Base-by-base conservation (phyloP, 306 rosid species). In the Rubus parviflorus region DNA sequence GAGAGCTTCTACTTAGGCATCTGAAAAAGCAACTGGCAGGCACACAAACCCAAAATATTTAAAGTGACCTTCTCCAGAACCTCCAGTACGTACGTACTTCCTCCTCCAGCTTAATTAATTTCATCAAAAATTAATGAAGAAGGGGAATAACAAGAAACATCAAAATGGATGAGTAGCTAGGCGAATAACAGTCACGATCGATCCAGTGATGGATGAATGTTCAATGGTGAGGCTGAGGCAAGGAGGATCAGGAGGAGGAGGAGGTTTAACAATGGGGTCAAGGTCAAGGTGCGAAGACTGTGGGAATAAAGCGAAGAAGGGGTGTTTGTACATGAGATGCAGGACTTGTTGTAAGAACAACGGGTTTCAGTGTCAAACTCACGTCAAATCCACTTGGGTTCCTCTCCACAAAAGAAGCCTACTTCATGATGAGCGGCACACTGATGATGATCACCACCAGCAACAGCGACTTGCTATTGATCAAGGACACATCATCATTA, bases 251-350 rank as follows among this genome's bases (percentile, higher is more conserved):
- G 74, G 56, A 13, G 40, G 54, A 16, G 75, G 46, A 47, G 62
- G 69, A 73, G 81, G 52, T 80, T n/a, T 17, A 25, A 19, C 57
- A 65, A 82, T 76, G 43, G 79, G 49, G 48, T 61, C 66, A 23
- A 61, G 41, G 42, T 61, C 78, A 41, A 86, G 82, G 77, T 90
- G 92, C 80, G 69, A 87, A 76, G 97, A 90, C 5, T 90, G 96
- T 83, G 97, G 97, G 81, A 92, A 92, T 78, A 89, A 84, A 81
- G 89, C 96, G 0, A 92, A 92, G 88, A 88, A 84, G 46, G 92
- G 82, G 58, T 92, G 97, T 80, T 35, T 20, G 51, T 86, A 84
- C 76, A 52, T 76, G 79, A 88, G 97, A 56, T 91, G 93, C 84
- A 92, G 90, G 71, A 87, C 81, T 76, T 92, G 97, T 72, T 91